Conservation (phyloP, 192 early-diverging fungal genomes). For the Coemansia furcata region DNA sequence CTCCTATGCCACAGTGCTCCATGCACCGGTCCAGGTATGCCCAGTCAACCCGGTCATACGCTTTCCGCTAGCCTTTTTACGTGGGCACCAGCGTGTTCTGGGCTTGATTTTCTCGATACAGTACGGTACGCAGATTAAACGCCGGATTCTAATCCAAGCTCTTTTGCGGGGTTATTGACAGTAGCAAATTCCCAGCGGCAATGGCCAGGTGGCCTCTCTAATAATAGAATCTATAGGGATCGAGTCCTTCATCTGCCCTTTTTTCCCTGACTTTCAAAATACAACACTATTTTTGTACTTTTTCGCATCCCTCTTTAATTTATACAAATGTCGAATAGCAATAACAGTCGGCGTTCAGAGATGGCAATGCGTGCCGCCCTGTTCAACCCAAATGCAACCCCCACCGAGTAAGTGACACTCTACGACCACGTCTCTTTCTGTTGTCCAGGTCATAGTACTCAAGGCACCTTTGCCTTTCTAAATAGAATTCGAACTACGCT, state of each 20-base stretch:
- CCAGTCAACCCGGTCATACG: no score
- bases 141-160: background rate
- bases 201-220: background rate
- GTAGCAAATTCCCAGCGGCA: background rate
- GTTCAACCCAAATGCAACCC: constrained; percentile 36
- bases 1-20: no score
- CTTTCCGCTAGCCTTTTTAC: no score
- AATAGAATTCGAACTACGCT: constrained; percentile 22
- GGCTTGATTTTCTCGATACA: background rate
- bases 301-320: background rate
- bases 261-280: background rate
- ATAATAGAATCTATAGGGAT: background rate
- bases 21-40: no score
- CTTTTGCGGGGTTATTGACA: background rate
- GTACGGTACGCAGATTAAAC: background rate
- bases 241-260: background rate
- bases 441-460: background rate
- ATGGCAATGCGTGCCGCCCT: constrained; percentile 53
- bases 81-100: background rate
- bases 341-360: constrained; percentile 34
- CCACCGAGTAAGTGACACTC: constrained; percentile 14
- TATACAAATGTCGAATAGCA: background rate
- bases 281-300: background rate
- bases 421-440: no score
- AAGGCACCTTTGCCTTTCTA: background rate